A percentile compares a stretch with the other conserved stretches of the same genome.
Conservation (phyloP, 441 rosid genomes). For the Sinapis alba region DNA sequence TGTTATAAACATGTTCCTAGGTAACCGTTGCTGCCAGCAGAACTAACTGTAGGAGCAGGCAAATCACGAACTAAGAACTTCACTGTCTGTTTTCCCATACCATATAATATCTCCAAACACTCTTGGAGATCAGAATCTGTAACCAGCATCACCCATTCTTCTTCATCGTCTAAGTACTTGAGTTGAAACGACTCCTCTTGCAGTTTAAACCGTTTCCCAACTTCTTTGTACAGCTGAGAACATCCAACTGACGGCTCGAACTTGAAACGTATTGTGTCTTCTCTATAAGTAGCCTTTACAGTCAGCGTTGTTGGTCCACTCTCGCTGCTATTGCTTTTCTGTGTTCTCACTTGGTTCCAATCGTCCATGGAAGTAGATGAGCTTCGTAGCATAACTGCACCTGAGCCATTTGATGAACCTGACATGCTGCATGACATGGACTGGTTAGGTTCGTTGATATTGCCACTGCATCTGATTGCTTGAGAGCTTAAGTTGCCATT, state of each 20-base stretch:
- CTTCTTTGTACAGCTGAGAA: constrained; percentile 73
- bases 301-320: constrained; percentile 51
- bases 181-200: constrained; percentile 75
- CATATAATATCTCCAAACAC: constrained; percentile 73
- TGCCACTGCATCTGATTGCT: constrained; percentile 46
- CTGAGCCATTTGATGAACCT: constrained; percentile 62
- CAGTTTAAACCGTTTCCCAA: constrained; percentile 69
- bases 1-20: constrained; percentile 45
- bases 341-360: constrained; percentile 42
- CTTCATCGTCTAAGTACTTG: constrained; percentile 88
- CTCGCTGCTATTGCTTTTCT: constrained; percentile 36
- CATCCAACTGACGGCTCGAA: constrained; percentile 64
- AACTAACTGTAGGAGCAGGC: constrained; percentile 62
- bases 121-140: constrained; percentile 83
- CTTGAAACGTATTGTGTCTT: constrained; percentile 77
- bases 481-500: neutral
- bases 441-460: constrained; percentile 46
- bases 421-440: constrained; percentile 39
- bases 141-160: constrained; percentile 89
- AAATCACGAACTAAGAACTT: constrained; percentile 74
- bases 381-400: constrained; percentile 53
- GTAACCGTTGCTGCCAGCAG: constrained; percentile 66
- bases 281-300: constrained; percentile 71
- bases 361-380: constrained; percentile 62
- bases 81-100: constrained; percentile 52